Base-by-base conservation (phyloP, 2,329 filamentous ascomycete species). In the Trichoderma sp. region DNA sequence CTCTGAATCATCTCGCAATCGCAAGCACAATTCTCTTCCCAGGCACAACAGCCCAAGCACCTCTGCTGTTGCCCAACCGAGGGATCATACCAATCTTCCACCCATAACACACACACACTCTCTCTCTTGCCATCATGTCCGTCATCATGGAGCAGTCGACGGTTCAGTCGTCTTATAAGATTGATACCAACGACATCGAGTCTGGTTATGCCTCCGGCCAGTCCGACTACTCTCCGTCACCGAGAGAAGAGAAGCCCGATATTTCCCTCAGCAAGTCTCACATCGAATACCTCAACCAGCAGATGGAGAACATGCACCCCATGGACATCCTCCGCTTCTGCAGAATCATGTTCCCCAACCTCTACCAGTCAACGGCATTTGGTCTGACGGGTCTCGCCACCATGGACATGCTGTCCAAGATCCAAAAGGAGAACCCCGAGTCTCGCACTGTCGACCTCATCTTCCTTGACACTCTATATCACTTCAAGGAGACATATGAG, bases 271-370 rank as follows among this genome's bases (percentile, higher is more conserved):
- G 93, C 75, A 92, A 92, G 81, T 89, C 92, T 74, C 95, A 99
- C 82, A 86, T 98, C 76, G 91, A 93, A 78, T 95, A 95, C 82
- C 88, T 99, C 81, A 99, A 99, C 86, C 84, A 90, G 75, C 94
- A 97, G 82, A 86, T 99, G 77, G 93, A 96, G 82, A 89, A 91
- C 79, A 92, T 98, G 82, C 90, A 95, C 80, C 93, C 96, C 73
- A 87, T 95, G 87, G 95, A 98, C 75, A 92, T 98, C 77, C 89
- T 99, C 73, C 92, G 91, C 83, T 98, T 97, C 92, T 94, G 92
- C 86, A 92, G 95, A 80, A 91, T 93, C 77, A 92, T 95, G 77
- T 92, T 99, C 78, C 96, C 96, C 78, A 92, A 92, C 80, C 89
- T 98, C 58, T 98, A 90, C 84, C 93, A 96, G 83, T 93, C 92